Evolutionary conservation across 495 filamentous ascomycete species (phyloP).

Genomic region (Chaetomidium leptoderma): DNA sequence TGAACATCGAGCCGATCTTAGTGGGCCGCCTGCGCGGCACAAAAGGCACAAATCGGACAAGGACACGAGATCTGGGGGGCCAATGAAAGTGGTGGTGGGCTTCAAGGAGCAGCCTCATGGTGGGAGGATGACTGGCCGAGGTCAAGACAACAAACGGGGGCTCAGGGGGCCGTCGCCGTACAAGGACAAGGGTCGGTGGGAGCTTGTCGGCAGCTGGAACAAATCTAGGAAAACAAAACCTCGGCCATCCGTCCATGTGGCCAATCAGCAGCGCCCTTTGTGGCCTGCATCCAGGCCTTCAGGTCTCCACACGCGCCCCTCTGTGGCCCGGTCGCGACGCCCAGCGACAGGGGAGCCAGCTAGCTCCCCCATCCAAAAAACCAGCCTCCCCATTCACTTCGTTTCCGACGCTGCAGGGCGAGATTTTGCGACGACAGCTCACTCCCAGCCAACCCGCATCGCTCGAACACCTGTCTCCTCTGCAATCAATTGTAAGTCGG

Average conservation of each 20-base stretch:
- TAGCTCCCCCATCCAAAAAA: conserved; percentile 16
- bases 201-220: conserved; percentile 7
- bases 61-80: background rate
- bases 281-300: conserved; percentile 19
- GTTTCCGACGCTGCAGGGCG: conserved; percentile 9
- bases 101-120: background rate
- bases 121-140: background rate
- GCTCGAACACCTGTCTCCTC: conserved; percentile 4
- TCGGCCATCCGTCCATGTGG: conserved; percentile 19
- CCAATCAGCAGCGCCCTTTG: conserved; percentile 23
- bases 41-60: background rate
- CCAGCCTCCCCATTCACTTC: conserved; percentile 23
- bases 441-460: conserved; percentile 11
- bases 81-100: background rate
- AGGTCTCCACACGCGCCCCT: conserved; percentile 27
- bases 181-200: background rate
- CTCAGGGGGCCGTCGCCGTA: background rate
- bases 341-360: conserved; percentile 11
- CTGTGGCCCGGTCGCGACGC: conserved; percentile 15
- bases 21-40: background rate
- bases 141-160: background rate
- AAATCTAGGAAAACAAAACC: conserved; percentile 25
- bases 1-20: background rate
- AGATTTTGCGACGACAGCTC: conserved; percentile 22
- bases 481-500: conserved; percentile 20